Evolutionary conservation across 2,329 filamentous ascomycete species (phyloP), one percentile per base, ranked within the genome.

Genomic region (Moelleriella libera): DNA sequence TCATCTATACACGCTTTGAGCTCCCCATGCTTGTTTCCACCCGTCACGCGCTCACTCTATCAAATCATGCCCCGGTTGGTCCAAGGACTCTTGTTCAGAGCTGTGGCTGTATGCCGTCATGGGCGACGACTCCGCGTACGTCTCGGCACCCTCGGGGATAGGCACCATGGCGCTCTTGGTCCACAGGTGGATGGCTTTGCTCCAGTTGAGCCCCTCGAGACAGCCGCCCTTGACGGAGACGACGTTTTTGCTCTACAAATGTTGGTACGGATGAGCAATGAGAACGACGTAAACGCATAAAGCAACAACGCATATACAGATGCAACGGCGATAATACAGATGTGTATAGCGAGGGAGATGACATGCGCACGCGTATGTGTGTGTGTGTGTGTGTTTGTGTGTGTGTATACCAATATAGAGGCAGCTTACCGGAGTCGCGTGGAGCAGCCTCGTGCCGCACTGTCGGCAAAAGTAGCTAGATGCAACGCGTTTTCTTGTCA

Each of bases 171-270:
- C 81, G 41, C 70, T 73, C 55, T 77, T 78, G 21, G 78, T 81
- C 75, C 78, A 85, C 54, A 85, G 79, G 64, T 86, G 82, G 52
- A 76, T 75, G 30, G 78, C 79, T 3, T 60, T 65, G 10, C 60
- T 66, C 76, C 80, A 78, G 60, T 80, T 72, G 21, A 85, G 64
- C 1, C 74, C 78, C 5, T 79, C 72, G 43, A 86, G 68, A 56
- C 81, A 82, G 41, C 80, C 82, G 9, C 76, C 81, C 57, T 85
- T 85, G 43, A 86, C 72, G 12, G 76, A 77, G 41, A 83, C 72
- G 44, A 80, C 70, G 50, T 75, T 72, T 30, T 43, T 46, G 1
- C 34, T 46, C 45, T 46, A 37, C 11, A 21, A 21, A 21, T 21
- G 21, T 21, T 21, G 21, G 2, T 21, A 21, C 21, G 2, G 2